These are phyloP conservation scores for Microsporum audouinii DNA, from an alignment of 2,329 filamentous ascomycete species.

Conservation along the genomic window DNA sequence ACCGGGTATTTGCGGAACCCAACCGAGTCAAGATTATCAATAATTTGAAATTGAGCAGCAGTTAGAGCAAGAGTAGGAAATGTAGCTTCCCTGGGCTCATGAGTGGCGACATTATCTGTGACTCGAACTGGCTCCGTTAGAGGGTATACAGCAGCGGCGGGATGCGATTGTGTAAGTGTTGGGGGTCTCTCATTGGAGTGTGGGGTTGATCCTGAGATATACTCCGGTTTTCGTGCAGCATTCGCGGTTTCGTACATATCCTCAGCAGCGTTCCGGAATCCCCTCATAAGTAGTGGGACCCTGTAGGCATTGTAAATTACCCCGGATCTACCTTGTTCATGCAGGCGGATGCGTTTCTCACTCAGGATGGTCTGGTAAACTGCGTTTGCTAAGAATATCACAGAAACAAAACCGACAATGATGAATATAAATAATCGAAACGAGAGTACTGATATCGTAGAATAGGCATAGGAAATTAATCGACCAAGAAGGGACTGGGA, in stretches of 20 bases:
- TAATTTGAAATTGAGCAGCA: slow-evolving; percentile 72
- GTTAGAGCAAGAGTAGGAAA: slow-evolving; percentile 59
- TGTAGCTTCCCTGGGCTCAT: not conserved
- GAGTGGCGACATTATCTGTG: not conserved
- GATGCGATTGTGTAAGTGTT: not conserved
- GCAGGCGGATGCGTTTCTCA: slow-evolving; percentile 59
- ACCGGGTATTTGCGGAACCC: slow-evolving; percentile 49
- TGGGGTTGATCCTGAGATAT: slow-evolving; percentile 48
- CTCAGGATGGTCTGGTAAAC: slow-evolving; percentile 66
- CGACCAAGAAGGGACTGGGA: slow-evolving; percentile 15
- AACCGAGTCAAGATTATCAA: slow-evolving; percentile 58
- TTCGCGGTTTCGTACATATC: slow-evolving; percentile 64
- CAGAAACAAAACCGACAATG: slow-evolving; percentile 61
- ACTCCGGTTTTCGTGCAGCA: slow-evolving; percentile 57
- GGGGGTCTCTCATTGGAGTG: not conserved
- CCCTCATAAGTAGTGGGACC: slow-evolving; percentile 62
- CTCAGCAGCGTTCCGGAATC: slow-evolving; percentile 65
- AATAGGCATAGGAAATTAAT: slow-evolving; percentile 16
- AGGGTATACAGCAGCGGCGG: not conserved
- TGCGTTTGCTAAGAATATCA: slow-evolving; percentile 63
- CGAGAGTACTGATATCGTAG: slow-evolving; percentile 45
- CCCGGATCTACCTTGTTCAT: slow-evolving; percentile 60
- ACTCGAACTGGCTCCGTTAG: not conserved
- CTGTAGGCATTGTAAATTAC: slow-evolving; percentile 60
- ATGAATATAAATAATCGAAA: slow-evolving; percentile 53